Conservation (phyloP, 2,329 filamentous ascomycete species). For the Cyphellophora europaea region DNA sequence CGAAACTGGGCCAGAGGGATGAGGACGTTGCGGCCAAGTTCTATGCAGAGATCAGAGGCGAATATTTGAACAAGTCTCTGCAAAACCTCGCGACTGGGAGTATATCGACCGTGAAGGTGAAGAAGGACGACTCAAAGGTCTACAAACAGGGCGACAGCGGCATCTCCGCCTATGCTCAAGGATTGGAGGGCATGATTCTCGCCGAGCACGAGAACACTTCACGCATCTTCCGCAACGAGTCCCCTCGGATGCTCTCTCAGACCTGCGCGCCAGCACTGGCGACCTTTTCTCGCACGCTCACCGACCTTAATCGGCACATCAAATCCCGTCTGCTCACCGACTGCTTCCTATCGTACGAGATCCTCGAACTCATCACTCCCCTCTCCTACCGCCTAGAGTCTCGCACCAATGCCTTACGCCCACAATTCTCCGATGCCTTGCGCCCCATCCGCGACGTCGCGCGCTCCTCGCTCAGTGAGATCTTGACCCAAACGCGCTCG, state of each 20-base stretch:
- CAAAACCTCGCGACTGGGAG: constrained; percentile 83
- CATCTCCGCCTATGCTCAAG: constrained; percentile 78
- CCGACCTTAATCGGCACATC: constrained; percentile 84
- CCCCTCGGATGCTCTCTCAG: constrained; percentile 66
- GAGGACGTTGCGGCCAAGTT: constrained; percentile 69
- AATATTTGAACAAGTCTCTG: constrained; percentile 73
- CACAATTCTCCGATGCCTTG: constrained; percentile 70
- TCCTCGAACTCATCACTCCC: constrained; percentile 78
- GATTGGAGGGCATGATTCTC: constrained; percentile 76
- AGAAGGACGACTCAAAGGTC: constrained; percentile 58
- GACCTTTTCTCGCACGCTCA: constrained; percentile 75
- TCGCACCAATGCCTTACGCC: constrained; percentile 77
- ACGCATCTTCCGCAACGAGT: constrained; percentile 79
- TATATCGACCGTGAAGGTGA: constrained; percentile 70
- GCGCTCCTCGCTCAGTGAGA: constrained; percentile 71
- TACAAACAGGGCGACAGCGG: constrained; percentile 86
- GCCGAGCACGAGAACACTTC: constrained; percentile 89
- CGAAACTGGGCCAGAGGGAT: constrained; percentile 38
- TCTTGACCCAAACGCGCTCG: constrained; percentile 74
- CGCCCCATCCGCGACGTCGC: constrained; percentile 88
- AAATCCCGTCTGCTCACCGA: constrained; percentile 79
- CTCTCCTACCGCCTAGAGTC: constrained; percentile 72
- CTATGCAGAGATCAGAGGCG: constrained; percentile 76
- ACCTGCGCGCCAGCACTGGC: constrained; percentile 70
- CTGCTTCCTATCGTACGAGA: constrained; percentile 90